Evolutionary conservation across 495 filamentous ascomycete genomes (phyloP).

Genomic region (Aspergillus hancockii): DNA sequence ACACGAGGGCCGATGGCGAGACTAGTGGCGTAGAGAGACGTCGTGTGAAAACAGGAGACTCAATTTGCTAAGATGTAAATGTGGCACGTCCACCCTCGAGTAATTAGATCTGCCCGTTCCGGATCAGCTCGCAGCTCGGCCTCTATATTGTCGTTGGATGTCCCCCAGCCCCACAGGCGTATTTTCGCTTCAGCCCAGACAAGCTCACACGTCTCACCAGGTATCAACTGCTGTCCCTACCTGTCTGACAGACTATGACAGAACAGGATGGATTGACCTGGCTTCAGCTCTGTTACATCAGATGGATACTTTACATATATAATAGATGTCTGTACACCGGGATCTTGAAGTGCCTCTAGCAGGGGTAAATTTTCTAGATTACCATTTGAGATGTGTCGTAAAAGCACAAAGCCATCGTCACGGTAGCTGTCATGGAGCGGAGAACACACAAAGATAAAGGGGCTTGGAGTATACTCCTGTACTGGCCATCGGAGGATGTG

Average conservation of each 20-base stretch:
- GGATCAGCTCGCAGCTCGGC: neutral
- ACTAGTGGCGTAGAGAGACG: neutral
- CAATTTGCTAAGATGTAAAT: slow-evolving; percentile 1
- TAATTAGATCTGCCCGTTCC: neutral
- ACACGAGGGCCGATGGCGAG: neutral
- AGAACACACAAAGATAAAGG: neutral
- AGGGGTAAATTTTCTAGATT: neutral
- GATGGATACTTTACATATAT: neutral
- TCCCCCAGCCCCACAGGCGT: neutral
- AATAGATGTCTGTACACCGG: neutral
- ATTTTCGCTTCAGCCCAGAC: neutral
- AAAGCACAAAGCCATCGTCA: neutral
- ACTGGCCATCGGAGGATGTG: neutral
- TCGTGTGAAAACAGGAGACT: neutral
- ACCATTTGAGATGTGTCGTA: neutral
- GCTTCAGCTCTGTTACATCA: neutral
- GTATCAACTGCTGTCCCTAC: neutral
- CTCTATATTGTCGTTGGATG: neutral
- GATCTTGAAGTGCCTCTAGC: neutral
- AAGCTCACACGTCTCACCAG: neutral
- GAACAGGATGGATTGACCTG: neutral
- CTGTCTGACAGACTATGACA: neutral
- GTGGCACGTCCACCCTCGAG: neutral
- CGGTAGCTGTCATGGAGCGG: neutral
- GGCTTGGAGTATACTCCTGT: neutral